Evolutionary conservation across 2,329 filamentous ascomycete species (phyloP).

Genomic region (Botrytis tulipae): DNA sequence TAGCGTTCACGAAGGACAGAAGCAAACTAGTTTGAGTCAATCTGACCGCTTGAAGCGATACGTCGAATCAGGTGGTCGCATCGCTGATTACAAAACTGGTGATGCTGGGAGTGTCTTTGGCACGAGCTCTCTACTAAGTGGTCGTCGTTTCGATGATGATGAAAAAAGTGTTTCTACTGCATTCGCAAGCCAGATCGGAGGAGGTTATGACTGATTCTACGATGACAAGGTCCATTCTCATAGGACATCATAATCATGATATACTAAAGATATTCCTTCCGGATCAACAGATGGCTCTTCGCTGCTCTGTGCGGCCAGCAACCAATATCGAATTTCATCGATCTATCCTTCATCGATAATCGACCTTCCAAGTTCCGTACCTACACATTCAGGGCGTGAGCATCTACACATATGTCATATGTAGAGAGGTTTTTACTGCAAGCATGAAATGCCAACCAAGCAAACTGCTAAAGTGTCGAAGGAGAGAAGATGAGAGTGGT

Average conservation of each 20-base stretch:
- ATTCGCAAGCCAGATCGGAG: conserved; percentile 89
- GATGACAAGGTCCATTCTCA: conserved; percentile 15
- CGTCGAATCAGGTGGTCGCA: conserved; percentile 78
- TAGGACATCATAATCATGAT: conserved; percentile 14
- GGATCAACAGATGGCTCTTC: conserved; percentile 21
- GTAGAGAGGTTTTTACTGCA: conserved; percentile 12
- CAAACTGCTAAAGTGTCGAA: conserved; percentile 6
- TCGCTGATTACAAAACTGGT: conserved; percentile 51
- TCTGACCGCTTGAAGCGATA: conserved; percentile 93
- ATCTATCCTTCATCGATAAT: conserved; percentile 20
- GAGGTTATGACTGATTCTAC: conserved; percentile 41
- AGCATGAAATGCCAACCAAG: conserved; percentile 11
- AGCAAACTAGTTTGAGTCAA: conserved; percentile 73
- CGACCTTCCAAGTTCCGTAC: conserved; percentile 9
- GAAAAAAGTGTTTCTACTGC: conserved; percentile 94
- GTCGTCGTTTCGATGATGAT: conserved; percentile 72
- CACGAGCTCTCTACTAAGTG: conserved; percentile 49
- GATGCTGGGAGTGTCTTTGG: conserved; percentile 67
- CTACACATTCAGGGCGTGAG: conserved; percentile 1
- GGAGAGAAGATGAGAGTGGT: conserved; percentile 17
- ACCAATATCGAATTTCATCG: conserved; percentile 22
- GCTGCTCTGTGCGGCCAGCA: conserved; percentile 19
- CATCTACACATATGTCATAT: conserved; percentile 14
- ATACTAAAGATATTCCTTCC: conserved; percentile 15
- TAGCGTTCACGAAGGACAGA: conserved; percentile 72